Evolutionary conservation across 2,329 filamentous ascomycete genomes (phyloP), one percentile per base, ranked within the genome.

Genomic region (Phaeomoniella chlamydospora): DNA sequence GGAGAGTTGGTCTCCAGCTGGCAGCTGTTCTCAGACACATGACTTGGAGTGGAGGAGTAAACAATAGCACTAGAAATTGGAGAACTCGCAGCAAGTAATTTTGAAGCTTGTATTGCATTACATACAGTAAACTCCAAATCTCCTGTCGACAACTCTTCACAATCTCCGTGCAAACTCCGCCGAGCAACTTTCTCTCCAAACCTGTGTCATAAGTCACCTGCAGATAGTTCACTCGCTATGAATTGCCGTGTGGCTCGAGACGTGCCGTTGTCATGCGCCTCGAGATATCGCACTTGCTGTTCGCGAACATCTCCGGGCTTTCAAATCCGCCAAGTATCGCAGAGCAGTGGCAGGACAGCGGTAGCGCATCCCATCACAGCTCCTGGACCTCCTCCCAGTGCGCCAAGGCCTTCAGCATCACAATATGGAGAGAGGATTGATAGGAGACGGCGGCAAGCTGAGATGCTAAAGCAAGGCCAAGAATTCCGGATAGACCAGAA

Each of bases 281-380:
- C n/a, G 6, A 9, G 6, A 6, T 26, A 6, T 26, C 22, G 22
- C 6, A n/a, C 22, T 9, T 26, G 22, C n/a, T n/a, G 22, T n/a
- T 6, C 6, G 6, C 6, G 22, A 26, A n/a, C 22, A n/a, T 6
- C 22, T 6, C 22, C 22, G n/a, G 6, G 9, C 9, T 26, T 26
- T n/a, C 22, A 26, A 26, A 9, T 26, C 22, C 22, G 22, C n/a
- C 22, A 26, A n/a, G n/a, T 26, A 6, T 26, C 22, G 6, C 22
- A 26, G n/a, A 26, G 22, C n/a, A n/a, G 9, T 9, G n/a, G 18
- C 62, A 59, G 40, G 52, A 56, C 36, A 26, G 72, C 72, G 5
- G 67, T 68, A 34, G 70, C 72, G 11, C 61, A 76, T 39, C 65
- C 71, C 42, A 63, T 72, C 37, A 74, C 69, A 9, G 65, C 72